phyloP scores from a whole-genome alignment of 1,284 basidiomycete genomes.

The Trametes hirsuta region DNA sequence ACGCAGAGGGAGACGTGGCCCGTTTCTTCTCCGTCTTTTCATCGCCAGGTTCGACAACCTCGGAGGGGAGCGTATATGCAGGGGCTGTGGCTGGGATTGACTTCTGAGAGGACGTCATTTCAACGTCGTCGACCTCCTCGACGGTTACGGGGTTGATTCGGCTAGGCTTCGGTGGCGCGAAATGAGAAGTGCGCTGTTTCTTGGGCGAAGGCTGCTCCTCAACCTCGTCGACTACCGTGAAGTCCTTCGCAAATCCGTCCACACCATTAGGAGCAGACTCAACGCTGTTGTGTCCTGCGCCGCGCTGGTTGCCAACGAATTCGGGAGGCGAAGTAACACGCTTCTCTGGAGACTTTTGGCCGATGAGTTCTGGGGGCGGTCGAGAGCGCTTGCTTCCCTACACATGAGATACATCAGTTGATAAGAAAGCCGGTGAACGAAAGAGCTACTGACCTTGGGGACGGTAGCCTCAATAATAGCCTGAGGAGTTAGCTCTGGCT shows the following conservation, averaged over 20 bases:
- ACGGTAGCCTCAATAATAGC: constrained; percentile 73
- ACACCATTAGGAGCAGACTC: constrained; percentile 25
- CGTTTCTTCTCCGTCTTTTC: constrained; percentile 30
- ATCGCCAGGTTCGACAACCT: constrained; percentile 43
- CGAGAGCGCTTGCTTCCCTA: constrained; percentile 74
- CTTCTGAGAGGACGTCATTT: constrained; percentile 23
- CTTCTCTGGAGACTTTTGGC: constrained; percentile 26
- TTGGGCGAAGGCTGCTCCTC: constrained; percentile 40
- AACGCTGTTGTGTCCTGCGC: constrained; percentile 28
- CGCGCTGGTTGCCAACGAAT: constrained; percentile 23
- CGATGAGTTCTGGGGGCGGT: constrained; percentile 50
- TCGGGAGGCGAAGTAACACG: constrained; percentile 16
- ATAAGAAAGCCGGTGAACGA: not conserved
- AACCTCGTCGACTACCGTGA: constrained; percentile 29
- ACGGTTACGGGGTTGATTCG: constrained; percentile 24
- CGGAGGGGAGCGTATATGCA: constrained; percentile 36
- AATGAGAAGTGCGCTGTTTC: constrained; percentile 37
- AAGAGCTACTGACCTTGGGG: constrained; percentile 54
- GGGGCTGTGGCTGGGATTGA: not conserved
- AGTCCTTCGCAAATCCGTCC: constrained; percentile 9
- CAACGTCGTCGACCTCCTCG: constrained; percentile 39
- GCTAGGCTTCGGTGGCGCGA: not conserved
- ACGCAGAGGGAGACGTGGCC: constrained; percentile 24
- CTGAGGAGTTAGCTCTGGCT: constrained; percentile 51
- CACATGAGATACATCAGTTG: not conserved